Evolutionary conservation across 305 asterid genomes (phyloP).

Genomic region (Striga hermonthica): DNA sequence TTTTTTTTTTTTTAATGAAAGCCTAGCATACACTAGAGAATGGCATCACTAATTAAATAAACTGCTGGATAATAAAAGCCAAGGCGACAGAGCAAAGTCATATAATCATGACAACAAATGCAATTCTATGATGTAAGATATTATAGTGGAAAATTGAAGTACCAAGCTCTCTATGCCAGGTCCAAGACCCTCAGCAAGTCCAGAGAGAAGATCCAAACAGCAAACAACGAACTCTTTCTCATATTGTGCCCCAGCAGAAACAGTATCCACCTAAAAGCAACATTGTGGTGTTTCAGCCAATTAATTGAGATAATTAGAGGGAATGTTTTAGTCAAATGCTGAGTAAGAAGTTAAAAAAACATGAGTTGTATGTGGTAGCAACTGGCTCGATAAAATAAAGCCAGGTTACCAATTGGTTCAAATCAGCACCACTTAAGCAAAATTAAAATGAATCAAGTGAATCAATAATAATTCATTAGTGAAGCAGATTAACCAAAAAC

Average conservation of each 20-base stretch:
- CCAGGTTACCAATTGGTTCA: slow-evolving; percentile 13
- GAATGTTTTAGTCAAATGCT: not conserved
- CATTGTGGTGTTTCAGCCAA: slow-evolving; percentile 28
- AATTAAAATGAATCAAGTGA: slow-evolving; percentile 21
- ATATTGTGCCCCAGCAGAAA: slow-evolving; percentile 65
- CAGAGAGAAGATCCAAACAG: slow-evolving; percentile 81
- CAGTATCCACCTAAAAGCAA: slow-evolving; percentile 66
- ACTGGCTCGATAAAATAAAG: slow-evolving; percentile 5
- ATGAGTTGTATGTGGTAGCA: too few species aligned
- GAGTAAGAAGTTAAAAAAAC: too few species aligned
- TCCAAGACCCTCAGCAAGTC: slow-evolving; percentile 80
- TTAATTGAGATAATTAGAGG: slow-evolving; percentile 9
- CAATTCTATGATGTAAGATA: slow-evolving; percentile 15
- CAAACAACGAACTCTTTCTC: slow-evolving; percentile 76
- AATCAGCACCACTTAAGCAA: not conserved
- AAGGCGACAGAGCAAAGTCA: slow-evolving; percentile 12
- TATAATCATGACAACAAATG: slow-evolving; percentile 2
- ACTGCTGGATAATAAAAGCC: not conserved
- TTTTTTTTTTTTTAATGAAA: not conserved
- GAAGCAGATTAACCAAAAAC: slow-evolving; percentile 14
- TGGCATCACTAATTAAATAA: not conserved
- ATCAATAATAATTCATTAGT: not conserved
- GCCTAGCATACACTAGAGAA: not conserved
- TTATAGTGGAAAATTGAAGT: slow-evolving; percentile 26
- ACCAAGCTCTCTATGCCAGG: slow-evolving; percentile 80